phyloP scores from a whole-genome alignment of 768 basidiomycete genomes.

The Auricularia sp. region DNA sequence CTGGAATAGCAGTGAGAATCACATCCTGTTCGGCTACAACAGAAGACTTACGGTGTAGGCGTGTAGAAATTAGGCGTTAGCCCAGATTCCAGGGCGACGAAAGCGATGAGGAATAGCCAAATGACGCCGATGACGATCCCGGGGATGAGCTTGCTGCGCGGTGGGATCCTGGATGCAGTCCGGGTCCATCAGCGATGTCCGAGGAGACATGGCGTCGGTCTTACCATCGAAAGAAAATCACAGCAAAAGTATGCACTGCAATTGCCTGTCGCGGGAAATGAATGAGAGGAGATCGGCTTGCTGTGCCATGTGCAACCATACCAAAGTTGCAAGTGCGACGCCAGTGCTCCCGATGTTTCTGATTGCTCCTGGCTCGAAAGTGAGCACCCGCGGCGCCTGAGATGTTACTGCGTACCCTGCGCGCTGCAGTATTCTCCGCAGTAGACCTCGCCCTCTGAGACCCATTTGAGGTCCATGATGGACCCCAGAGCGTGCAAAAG shows the following conservation, averaged over 20 bases:
- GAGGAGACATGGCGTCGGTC: not conserved
- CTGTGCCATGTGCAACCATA: slow-evolving; percentile 11
- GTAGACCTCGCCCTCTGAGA: slow-evolving; percentile 24
- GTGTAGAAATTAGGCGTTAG: slow-evolving; percentile 14
- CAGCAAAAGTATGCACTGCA: slow-evolving; percentile 31
- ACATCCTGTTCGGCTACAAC: not conserved
- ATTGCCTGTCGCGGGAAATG: slow-evolving; percentile 19
- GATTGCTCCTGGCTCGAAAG: slow-evolving; percentile 20
- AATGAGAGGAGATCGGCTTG: not conserved
- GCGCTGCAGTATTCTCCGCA: slow-evolving; percentile 26
- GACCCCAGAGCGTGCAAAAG: slow-evolving; percentile 29
- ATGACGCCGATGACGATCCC: slow-evolving; percentile 20
- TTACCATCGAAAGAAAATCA: slow-evolving; percentile 22
- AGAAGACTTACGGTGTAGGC: not conserved
- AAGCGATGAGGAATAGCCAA: slow-evolving; percentile 5
- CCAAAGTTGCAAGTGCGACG: slow-evolving; percentile 32
- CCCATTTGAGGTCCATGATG: slow-evolving; percentile 29
- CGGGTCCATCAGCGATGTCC: not conserved
- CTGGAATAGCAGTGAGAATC: no score
- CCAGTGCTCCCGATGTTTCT: slow-evolving; percentile 34
- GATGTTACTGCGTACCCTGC: slow-evolving; percentile 19
- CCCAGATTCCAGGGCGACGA: not conserved
- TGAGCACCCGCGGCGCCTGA: not conserved
- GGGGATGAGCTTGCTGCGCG: slow-evolving; percentile 22
- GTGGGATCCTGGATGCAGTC: not conserved